phyloP scores from a whole-genome alignment of 83 land plant genomes.

The Thuja plicata region DNA sequence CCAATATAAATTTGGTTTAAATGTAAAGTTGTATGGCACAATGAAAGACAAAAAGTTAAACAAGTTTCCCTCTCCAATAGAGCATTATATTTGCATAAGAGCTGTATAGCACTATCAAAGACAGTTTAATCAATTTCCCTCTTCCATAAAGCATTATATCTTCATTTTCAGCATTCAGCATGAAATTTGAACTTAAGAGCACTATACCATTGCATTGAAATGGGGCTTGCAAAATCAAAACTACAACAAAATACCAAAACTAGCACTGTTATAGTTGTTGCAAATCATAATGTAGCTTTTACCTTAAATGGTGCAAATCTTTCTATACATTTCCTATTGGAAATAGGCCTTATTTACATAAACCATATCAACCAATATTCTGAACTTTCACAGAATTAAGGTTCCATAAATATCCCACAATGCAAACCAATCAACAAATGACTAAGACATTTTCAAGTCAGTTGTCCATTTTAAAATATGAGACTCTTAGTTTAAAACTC shows the following conservation, averaged over 20 bases:
- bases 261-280: background rate
- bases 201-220: background rate
- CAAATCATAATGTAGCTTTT: background rate
- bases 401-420: conserved; percentile 4
- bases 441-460: background rate
- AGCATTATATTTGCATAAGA: background rate
- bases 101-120: background rate
- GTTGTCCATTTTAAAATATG: background rate
- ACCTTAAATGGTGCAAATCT: background rate
- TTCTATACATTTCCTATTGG: background rate
- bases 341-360: conserved; percentile 6
- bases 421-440: conserved; percentile 8
- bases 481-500: background rate
- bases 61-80: background rate
- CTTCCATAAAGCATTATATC: background rate
- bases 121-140: background rate
- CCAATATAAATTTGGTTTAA: background rate
- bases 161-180: background rate
- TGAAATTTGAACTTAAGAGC: background rate
- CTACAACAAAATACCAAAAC: background rate
- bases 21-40: too few relatives aligned
- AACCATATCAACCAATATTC: background rate
- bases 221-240: background rate
- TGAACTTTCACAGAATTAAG: background rate
- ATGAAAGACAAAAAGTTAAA: background rate